A percentile compares a stretch with the other conserved stretches of the same genome.
These are phyloP conservation scores for Entamoeba invadens DNA, from an alignment of 208 protist genomes.

Conservation along the genomic window DNA sequence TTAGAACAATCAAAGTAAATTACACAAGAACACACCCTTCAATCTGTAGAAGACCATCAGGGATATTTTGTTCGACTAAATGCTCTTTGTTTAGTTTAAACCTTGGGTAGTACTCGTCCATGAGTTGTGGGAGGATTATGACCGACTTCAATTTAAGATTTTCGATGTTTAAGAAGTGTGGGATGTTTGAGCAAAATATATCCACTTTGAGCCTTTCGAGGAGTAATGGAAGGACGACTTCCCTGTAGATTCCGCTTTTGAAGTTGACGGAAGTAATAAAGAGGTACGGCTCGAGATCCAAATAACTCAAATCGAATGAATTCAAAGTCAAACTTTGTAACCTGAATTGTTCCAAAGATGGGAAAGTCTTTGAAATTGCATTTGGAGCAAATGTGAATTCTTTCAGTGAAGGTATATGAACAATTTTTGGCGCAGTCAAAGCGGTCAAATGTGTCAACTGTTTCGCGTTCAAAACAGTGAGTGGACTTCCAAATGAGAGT, in stretches of 20 bases:
- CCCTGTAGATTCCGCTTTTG: not conserved
- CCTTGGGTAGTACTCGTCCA: no score
- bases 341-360: not conserved
- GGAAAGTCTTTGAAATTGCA: no score
- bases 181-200: not conserved
- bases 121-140: not conserved
- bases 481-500: no score
- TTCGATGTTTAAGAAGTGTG: not conserved
- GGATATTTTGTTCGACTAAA: not conserved
- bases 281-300: not conserved
- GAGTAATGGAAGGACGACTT: not conserved
- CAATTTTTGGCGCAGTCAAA: not conserved
- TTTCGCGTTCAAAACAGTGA: no score
- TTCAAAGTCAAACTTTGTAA: not conserved
- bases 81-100: not conserved
- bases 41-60: not conserved
- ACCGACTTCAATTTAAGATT: not conserved
- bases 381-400: no score
- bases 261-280: not conserved
- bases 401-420: not conserved
- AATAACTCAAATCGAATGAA: not conserved
- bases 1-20: no score
- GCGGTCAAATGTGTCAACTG: not conserved
- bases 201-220: not conserved
- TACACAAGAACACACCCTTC: not conserved